Evolutionary conservation across 352 stramenopile species (phyloP).

Genomic region (Sclerospora graminicola): DNA sequence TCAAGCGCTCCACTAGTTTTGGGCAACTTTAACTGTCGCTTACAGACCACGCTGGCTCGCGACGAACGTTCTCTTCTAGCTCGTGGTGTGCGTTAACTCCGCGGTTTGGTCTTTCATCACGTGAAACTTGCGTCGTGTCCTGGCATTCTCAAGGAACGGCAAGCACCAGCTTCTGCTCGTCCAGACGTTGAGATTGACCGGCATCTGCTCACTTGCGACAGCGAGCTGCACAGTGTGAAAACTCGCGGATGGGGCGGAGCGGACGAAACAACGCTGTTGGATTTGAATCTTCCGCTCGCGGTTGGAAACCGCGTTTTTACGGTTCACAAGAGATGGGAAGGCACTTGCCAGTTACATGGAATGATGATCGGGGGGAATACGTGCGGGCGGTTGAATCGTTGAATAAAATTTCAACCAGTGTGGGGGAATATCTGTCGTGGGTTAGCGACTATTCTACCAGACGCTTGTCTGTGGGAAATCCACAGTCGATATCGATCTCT

Average conservation of each 20-base stretch:
- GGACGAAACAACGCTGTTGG: conserved; percentile 89
- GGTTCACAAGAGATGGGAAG: too few relatives aligned
- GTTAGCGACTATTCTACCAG: conserved; percentile 79
- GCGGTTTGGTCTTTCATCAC: conserved; percentile 75
- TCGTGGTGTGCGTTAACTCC: conserved; percentile 40
- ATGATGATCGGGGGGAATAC: conserved; percentile 84
- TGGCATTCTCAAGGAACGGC: conserved; percentile 79
- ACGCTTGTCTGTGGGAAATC: conserved; percentile 86
- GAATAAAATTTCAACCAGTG: conserved; percentile 71
- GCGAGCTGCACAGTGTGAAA: too few relatives aligned
- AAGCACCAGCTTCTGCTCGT: conserved; percentile 62
- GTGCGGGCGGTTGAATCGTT: conserved; percentile 69
- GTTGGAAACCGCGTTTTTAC: too few relatives aligned
- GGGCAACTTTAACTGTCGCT: conserved; percentile 79
- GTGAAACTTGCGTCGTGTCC: conserved; percentile 86
- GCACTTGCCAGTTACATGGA: conserved; percentile 79
- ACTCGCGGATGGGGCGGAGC: conserved; percentile 88
- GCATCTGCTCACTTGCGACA: too few relatives aligned
- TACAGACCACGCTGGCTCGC: conserved; percentile 70
- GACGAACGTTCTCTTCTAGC: conserved; percentile 56
- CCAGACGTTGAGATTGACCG: conserved; percentile 84
- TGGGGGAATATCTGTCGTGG: conserved; percentile 67
- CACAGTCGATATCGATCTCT: conserved; percentile 80
- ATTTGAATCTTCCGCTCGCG: conserved; percentile 84
- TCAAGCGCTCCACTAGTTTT: conserved; percentile 70